phyloP scores from a whole-genome alignment of 2,329 filamentous ascomycete species.

The Chrysosporium queenslandicum region DNA sequence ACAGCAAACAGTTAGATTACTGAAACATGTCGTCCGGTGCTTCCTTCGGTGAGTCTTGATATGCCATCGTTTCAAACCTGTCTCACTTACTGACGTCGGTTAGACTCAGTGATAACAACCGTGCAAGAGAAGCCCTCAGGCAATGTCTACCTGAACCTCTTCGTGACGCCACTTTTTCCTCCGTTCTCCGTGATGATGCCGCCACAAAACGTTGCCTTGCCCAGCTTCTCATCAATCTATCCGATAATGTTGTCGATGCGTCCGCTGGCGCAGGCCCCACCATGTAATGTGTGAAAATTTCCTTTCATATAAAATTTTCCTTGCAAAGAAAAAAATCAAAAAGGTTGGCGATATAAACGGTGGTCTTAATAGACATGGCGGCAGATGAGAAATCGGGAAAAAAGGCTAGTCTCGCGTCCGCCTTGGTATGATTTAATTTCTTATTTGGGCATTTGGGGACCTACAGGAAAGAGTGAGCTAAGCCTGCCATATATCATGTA shows the following conservation, averaged over 20 bases:
- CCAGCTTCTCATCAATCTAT: constrained; percentile 93
- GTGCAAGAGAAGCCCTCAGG: constrained; percentile 83
- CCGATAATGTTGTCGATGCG: constrained; percentile 65
- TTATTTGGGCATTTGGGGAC: constrained; percentile 7
- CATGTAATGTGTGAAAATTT: constrained; percentile 26
- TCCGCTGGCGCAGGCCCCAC: constrained; percentile 28
- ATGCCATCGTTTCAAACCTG: not conserved
- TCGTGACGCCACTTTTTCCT: constrained; percentile 94
- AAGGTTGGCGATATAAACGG: not conserved
- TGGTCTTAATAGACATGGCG: constrained; percentile 1
- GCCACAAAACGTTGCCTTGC: constrained; percentile 95
- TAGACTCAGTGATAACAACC: constrained; percentile 89
- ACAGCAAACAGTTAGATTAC: constrained; percentile 85
- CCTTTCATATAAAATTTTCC: not conserved
- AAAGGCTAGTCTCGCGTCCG: not conserved
- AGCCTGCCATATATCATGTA: constrained; percentile 7
- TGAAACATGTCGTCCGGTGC: constrained; percentile 96
- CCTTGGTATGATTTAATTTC: constrained; percentile 3
- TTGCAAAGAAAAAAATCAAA: not conserved
- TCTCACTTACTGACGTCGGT: constrained; percentile 4
- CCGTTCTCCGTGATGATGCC: constrained; percentile 89
- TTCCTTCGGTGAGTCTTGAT: constrained; percentile 67
- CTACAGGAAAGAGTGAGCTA: not conserved
- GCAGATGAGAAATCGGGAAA: not conserved
- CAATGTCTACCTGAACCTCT: constrained; percentile 97